Conservation (phyloP, 164 flowering plant species). For the Vitis cinerea region DNA sequence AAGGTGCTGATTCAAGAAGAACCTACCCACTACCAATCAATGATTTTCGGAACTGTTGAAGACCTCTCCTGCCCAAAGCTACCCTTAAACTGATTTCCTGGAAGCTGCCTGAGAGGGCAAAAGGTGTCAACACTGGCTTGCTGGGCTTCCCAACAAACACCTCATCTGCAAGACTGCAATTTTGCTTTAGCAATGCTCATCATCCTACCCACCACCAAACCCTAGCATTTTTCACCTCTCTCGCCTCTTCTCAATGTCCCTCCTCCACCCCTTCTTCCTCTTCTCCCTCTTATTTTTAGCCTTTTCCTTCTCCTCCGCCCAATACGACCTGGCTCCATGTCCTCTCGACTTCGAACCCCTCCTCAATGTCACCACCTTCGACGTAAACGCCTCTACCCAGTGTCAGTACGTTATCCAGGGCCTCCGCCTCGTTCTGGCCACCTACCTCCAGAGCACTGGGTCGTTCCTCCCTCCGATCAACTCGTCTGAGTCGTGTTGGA, state of each 20-base stretch:
- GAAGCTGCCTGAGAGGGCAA: too few relatives aligned
- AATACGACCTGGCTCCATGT: constrained; percentile 28
- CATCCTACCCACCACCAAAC: constrained; percentile 1
- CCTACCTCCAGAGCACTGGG: constrained; percentile 21
- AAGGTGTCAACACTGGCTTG: too few relatives aligned
- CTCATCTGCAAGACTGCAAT: too few relatives aligned
- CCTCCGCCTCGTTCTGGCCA: constrained; percentile 33
- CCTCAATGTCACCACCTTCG: constrained; percentile 1
- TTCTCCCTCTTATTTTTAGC: neutral
- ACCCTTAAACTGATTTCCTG: too few relatives aligned
- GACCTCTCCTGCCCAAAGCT: too few relatives aligned
- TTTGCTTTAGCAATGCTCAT: neutral
- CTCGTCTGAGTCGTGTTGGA: constrained; percentile 43
- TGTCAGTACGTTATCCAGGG: constrained; percentile 33
- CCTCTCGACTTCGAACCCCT: constrained; percentile 43
- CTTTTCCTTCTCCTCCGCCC: constrained; percentile 9
- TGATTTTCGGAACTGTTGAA: too few relatives aligned
- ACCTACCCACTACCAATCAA: too few relatives aligned
- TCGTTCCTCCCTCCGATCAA: constrained; percentile 33
- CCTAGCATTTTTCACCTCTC: too few relatives aligned
- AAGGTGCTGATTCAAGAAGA: too few relatives aligned
- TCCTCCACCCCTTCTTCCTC: constrained; percentile 6
- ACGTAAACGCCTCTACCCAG: neutral
- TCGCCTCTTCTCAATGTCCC: neutral
- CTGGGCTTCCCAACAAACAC: too few relatives aligned